Percentiles rank a stretch among this genome's conserved stretches.
Evolutionary conservation across 352 stramenopile species (phyloP).

Genomic region (Blastocystis sp.): DNA sequence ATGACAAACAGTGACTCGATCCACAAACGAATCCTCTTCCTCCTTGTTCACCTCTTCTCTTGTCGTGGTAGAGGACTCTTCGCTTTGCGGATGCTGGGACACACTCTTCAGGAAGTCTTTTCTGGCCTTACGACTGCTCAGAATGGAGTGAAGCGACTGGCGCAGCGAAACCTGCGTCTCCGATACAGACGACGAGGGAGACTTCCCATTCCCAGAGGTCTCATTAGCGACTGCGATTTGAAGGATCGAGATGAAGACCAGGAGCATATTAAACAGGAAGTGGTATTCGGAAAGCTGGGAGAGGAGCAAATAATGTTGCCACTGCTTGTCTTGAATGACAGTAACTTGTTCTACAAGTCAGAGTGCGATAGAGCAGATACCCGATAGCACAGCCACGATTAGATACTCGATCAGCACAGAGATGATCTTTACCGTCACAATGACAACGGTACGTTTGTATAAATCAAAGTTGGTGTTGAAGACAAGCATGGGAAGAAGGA

Average conservation of each 20-base stretch:
- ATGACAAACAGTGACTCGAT: background rate
- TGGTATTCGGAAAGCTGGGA: constrained; percentile 39
- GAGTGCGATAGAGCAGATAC: background rate
- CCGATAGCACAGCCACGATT: background rate
- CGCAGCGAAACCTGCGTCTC: background rate
- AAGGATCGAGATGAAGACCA: constrained; percentile 38
- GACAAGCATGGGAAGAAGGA: constrained; percentile 21
- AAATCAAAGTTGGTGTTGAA: constrained; percentile 50
- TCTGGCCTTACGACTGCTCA: background rate
- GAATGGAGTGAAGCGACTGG: background rate
- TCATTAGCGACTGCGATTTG: constrained; percentile 40
- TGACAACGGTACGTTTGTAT: constrained; percentile 38
- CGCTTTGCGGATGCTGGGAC: too few species aligned
- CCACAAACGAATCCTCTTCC: background rate
- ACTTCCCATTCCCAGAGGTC: background rate
- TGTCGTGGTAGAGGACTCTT: too few species aligned
- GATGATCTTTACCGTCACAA: constrained; percentile 5
- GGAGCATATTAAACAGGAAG: constrained; percentile 48
- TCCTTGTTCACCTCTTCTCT: background rate
- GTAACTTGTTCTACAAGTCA: background rate
- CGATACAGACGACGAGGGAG: background rate
- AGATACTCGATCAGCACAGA: constrained; percentile 1
- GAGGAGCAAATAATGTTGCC: constrained; percentile 28
- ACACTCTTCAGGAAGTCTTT: background rate
- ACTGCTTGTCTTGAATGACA: constrained; percentile 10